Percentiles rank a stretch among this genome's conserved stretches.
phyloP scores from a whole-genome alignment of 2,329 filamentous ascomycete genomes.

The Aspergillus brunneoviolaceus region DNA sequence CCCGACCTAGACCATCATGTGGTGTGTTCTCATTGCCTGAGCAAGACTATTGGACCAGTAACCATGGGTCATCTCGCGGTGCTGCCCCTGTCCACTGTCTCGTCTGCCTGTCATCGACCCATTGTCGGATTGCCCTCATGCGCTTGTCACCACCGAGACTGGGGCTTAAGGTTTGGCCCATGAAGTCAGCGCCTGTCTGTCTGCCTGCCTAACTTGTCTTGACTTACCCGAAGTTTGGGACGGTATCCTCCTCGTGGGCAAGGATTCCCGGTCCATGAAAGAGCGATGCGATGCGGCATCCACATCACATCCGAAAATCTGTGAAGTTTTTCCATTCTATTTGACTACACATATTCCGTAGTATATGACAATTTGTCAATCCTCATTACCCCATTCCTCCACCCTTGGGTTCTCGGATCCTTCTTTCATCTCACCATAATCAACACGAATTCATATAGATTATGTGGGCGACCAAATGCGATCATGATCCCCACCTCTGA shows the following conservation, averaged over 20 bases:
- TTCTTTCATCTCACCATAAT: not conserved
- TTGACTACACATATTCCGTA: not conserved
- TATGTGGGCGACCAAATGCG: not conserved
- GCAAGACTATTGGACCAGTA: slow-evolving; percentile 1
- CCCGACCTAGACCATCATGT: slow-evolving; percentile 3
- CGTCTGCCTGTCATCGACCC: not conserved
- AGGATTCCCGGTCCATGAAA: not conserved
- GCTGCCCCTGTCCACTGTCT: slow-evolving; percentile 15
- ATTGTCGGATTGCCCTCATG: slow-evolving; percentile 7
- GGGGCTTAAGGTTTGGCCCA: slow-evolving; percentile 11
- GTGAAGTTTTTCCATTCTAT: not conserved
- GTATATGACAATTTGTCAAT: not conserved
- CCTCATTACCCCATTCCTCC: not conserved
- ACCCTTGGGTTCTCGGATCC: not conserved
- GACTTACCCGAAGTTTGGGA: slow-evolving; percentile 14
- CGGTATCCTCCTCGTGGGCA: slow-evolving; percentile 14
- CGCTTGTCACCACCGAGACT: slow-evolving; percentile 16
- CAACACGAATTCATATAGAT: not conserved
- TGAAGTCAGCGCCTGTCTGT: not conserved
- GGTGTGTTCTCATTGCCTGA: not conserved
- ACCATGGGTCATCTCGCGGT: slow-evolving; percentile 9
- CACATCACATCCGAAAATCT: not conserved
- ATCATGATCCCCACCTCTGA: not conserved
- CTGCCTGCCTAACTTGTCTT: slow-evolving; percentile 7
- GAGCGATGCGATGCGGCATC: not conserved